These are phyloP conservation scores for Penicillium dipodomyicola DNA, from an alignment of 495 filamentous ascomycete genomes.

Conservation along the genomic window DNA sequence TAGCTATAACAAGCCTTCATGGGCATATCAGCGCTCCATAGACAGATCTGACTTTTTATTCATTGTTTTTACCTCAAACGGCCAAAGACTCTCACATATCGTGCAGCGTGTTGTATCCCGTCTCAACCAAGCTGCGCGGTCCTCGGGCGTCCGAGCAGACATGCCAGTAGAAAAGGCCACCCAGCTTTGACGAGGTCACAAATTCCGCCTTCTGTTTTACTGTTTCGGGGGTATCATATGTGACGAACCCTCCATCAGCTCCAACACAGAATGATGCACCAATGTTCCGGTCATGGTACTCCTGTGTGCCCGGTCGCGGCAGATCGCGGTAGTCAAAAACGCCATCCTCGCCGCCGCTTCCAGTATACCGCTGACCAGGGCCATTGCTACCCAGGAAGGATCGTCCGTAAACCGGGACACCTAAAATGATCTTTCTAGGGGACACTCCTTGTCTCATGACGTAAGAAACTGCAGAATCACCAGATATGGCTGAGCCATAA, in stretches of 20 bases:
- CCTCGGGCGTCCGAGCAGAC: constrained; percentile 74
- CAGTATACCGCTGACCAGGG: constrained; percentile 61
- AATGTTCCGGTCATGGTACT: constrained; percentile 64
- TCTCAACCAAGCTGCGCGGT: constrained; percentile 68
- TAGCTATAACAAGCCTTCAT: neutral
- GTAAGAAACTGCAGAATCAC: constrained; percentile 64
- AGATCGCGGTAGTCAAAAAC: constrained; percentile 79
- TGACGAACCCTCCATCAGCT: constrained; percentile 81
- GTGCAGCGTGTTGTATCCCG: constrained; percentile 71
- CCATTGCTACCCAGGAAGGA: constrained; percentile 70
- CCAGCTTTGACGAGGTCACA: constrained; percentile 71
- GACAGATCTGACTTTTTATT: constrained; percentile 1
- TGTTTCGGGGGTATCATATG: constrained; percentile 80
- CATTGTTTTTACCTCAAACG: neutral
- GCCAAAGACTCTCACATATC: constrained; percentile 31
- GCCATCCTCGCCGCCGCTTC: constrained; percentile 71
- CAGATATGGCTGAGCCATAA: constrained; percentile 64
- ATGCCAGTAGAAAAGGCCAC: constrained; percentile 89
- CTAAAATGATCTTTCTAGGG: constrained; percentile 70
- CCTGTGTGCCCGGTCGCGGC: constrained; percentile 66
- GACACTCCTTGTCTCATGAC: constrained; percentile 66
- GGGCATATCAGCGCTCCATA: neutral
- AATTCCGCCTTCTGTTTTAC: constrained; percentile 83
- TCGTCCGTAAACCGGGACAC: constrained; percentile 76
- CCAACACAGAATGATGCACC: constrained; percentile 77